Conservation (phyloP, 106 monocot genomes). For the Chionographis japonica region DNA sequence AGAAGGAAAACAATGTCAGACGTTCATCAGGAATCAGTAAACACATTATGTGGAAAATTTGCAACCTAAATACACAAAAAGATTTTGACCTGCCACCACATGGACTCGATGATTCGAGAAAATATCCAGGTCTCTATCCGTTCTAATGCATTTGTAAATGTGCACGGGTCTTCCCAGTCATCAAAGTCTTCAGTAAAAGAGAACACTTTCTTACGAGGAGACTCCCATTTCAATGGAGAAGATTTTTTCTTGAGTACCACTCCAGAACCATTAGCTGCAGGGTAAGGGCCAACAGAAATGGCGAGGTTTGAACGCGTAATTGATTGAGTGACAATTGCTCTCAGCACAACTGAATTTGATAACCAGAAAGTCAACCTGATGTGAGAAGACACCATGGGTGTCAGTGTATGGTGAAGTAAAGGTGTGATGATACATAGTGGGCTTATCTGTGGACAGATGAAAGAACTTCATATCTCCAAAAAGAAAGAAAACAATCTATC, state of each 20-base stretch:
- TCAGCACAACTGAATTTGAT: slow-evolving; percentile 71
- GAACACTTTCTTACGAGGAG: slow-evolving; percentile 37
- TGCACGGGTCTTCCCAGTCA: slow-evolving; percentile 54
- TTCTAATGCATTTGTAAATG: slow-evolving; percentile 52
- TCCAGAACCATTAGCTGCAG: slow-evolving; percentile 10
- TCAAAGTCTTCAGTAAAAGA: slow-evolving; percentile 36
- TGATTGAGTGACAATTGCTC: slow-evolving; percentile 46
- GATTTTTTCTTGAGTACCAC: slow-evolving; percentile 22
- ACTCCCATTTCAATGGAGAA: slow-evolving; percentile 61
- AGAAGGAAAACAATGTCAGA: neutral
- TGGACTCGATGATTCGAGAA: slow-evolving; percentile 70
- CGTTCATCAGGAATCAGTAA: neutral
- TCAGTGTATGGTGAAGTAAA: neutral
- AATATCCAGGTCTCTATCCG: slow-evolving; percentile 91
- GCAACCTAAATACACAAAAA: slow-evolving; percentile 1
- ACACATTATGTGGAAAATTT: neutral
- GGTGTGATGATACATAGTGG: no score
- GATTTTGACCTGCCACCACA: slow-evolving; percentile 90
- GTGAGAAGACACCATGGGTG: neutral
- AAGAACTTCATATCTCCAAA: neutral
- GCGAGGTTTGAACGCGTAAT: slow-evolving; percentile 17
- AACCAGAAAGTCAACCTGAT: slow-evolving; percentile 91
- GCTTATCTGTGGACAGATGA: no score
- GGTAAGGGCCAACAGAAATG: slow-evolving; percentile 10
- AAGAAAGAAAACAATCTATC: neutral